phyloP scores from a whole-genome alignment of 2,329 filamentous ascomycete species.

The Xylariaceae sp. region DNA sequence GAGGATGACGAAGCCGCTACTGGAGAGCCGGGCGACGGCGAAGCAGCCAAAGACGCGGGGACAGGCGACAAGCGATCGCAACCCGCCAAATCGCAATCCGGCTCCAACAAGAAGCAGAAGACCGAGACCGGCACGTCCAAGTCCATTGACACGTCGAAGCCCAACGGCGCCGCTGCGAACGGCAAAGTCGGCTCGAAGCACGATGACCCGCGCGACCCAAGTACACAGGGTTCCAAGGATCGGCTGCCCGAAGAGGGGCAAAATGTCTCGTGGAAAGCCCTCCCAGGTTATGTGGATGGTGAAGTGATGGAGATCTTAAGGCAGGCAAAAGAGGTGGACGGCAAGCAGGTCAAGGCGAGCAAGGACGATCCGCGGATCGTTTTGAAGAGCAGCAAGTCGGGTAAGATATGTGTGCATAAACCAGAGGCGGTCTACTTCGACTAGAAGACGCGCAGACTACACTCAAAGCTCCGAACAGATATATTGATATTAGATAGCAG shows the following conservation, averaged over 20 bases:
- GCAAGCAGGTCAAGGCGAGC: slow-evolving; percentile 10
- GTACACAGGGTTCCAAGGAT: slow-evolving; percentile 4
- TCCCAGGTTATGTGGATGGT: slow-evolving; percentile 10
- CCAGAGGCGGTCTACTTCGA: slow-evolving; percentile 15
- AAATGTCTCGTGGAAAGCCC: slow-evolving; percentile 10
- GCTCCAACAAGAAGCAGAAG: slow-evolving; percentile 6
- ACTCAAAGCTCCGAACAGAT: too few species aligned
- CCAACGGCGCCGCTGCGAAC: neutral
- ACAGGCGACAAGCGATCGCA: neutral
- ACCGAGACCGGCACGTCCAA: neutral
- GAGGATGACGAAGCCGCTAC: neutral
- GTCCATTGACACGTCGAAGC: neutral
- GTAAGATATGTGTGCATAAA: slow-evolving; percentile 12
- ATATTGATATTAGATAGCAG: too few species aligned
- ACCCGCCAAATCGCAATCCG: neutral
- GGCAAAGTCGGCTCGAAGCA: slow-evolving; percentile 13
- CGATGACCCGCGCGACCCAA: slow-evolving; percentile 6
- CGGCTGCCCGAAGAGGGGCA: slow-evolving; percentile 10
- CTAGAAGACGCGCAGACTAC: too few species aligned
- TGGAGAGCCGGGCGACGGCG: neutral
- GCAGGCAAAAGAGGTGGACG: slow-evolving; percentile 6
- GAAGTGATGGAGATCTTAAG: slow-evolving; percentile 11
- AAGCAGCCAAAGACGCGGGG: neutral
- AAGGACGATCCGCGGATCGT: slow-evolving; percentile 10
- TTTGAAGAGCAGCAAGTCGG: slow-evolving; percentile 8